Conservation (phyloP, 2,329 filamentous ascomycete genomes). For the Sordariomycetes sp. region DNA sequence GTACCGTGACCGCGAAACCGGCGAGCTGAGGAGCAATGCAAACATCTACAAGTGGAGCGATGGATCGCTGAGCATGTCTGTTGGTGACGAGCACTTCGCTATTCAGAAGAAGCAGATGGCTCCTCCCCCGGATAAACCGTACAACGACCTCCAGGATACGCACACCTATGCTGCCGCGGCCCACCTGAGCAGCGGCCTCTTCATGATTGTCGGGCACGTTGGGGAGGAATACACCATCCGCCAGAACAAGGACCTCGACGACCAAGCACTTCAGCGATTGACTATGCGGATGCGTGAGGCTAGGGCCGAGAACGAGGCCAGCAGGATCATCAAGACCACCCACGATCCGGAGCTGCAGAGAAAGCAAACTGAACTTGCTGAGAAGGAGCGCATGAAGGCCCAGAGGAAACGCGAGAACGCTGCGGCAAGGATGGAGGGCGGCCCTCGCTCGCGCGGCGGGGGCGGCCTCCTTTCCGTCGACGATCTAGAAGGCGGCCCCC, state of each 20-base stretch:
- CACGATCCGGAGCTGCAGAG: slow-evolving; percentile 68
- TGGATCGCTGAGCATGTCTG: slow-evolving; percentile 63
- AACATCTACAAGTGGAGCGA: slow-evolving; percentile 70
- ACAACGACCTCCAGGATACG: slow-evolving; percentile 58
- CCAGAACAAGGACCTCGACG: slow-evolving; percentile 56
- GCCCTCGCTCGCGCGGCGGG: slow-evolving; percentile 35
- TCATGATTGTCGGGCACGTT: slow-evolving; percentile 67
- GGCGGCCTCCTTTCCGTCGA: slow-evolving; percentile 49
- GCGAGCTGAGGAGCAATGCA: slow-evolving; percentile 62
- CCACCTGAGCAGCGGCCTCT: slow-evolving; percentile 54
- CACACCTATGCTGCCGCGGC: slow-evolving; percentile 69
- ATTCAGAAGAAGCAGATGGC: slow-evolving; percentile 61
- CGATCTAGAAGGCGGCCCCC: slow-evolving; percentile 51
- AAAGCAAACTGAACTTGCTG: slow-evolving; percentile 60
- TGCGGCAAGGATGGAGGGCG: slow-evolving; percentile 51
- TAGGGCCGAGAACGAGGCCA: slow-evolving; percentile 44
- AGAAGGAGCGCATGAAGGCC: slow-evolving; percentile 61
- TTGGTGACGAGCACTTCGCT: slow-evolving; percentile 68
- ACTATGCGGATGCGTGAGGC: slow-evolving; percentile 57
- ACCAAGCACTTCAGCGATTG: slow-evolving; percentile 60
- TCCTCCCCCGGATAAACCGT: slow-evolving; percentile 46
- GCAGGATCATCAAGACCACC: slow-evolving; percentile 59
- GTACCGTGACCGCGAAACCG: slow-evolving; percentile 54
- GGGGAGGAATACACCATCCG: slow-evolving; percentile 61
- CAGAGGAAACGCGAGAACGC: slow-evolving; percentile 59